phyloP scores from a whole-genome alignment of 345 rosid species.

The Lepidium aucheri region DNA sequence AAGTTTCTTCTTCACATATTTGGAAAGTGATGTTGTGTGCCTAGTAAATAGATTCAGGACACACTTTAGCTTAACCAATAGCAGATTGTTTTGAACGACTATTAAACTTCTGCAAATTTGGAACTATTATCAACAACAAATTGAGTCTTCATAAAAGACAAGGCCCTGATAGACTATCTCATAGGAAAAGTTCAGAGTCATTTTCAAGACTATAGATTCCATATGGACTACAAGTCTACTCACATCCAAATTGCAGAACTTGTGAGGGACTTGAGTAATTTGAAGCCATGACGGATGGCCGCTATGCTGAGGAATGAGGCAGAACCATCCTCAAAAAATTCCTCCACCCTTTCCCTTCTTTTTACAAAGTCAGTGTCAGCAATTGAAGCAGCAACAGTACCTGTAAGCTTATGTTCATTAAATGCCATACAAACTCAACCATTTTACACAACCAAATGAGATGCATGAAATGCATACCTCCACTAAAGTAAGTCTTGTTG shows the following conservation, averaged over 20 bases:
- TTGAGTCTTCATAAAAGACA: not conserved
- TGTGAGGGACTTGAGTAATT: constrained; percentile 61
- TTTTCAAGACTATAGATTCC: not conserved
- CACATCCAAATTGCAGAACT: constrained; percentile 59
- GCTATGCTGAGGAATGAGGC: constrained; percentile 80
- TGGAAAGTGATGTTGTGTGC: constrained; percentile 66
- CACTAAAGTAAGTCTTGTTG: constrained; percentile 83
- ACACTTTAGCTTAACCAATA: constrained; percentile 12
- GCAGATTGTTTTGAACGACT: constrained; percentile 1
- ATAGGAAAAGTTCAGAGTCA: not conserved
- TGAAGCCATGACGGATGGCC: constrained; percentile 75
- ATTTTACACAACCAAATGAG: not conserved
- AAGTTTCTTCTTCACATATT: constrained; percentile 58
- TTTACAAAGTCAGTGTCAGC: constrained; percentile 93
- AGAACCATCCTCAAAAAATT: constrained; percentile 89
- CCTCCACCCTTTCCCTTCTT: constrained; percentile 81
- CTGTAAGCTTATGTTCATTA: constrained; percentile 33
- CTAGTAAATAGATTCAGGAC: constrained; percentile 31
- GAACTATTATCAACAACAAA: not conserved
- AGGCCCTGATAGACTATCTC: not conserved
- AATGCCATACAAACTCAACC: not conserved
- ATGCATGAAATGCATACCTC: constrained; percentile 59
- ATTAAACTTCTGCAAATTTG: not conserved
- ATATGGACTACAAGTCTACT: constrained; percentile 8
- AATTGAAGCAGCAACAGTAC: constrained; percentile 87